These are phyloP conservation scores for Clausena lansium DNA, from an alignment of 345 rosid genomes.

Conservation along the genomic window DNA sequence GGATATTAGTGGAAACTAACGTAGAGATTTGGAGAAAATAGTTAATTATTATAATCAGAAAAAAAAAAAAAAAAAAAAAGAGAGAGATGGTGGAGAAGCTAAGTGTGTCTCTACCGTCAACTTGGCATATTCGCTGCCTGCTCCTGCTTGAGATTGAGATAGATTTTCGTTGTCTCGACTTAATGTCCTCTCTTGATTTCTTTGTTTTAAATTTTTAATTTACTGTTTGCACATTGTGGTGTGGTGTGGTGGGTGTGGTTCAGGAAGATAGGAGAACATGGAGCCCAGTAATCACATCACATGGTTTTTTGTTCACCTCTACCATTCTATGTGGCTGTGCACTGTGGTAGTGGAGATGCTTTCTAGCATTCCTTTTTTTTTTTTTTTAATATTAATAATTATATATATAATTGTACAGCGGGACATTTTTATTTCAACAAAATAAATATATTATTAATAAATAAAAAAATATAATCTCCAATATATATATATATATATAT, in stretches of 20 bases:
- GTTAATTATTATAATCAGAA: not conserved
- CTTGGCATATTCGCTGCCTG: conserved; percentile 43
- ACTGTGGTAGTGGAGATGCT: conserved; percentile 11
- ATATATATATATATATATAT: too few relatives aligned
- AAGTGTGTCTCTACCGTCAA: conserved; percentile 42
- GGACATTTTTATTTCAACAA: too few relatives aligned
- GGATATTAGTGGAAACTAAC: conserved; percentile 24
- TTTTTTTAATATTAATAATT: not conserved
- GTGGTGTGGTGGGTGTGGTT: conserved; percentile 13
- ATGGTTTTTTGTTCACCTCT: not conserved
- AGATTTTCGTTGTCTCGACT: conserved; percentile 27
- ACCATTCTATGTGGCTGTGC: conserved; percentile 31
- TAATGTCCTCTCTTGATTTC: not conserved
- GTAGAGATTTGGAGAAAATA: not conserved
- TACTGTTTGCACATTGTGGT: not conserved
- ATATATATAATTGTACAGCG: too few relatives aligned
- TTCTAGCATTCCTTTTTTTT: not conserved
- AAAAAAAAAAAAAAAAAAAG: conserved; percentile 13
- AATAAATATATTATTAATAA: too few relatives aligned
- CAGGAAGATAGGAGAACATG: conserved; percentile 24
- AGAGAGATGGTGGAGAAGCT: conserved; percentile 35
- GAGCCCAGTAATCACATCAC: conserved; percentile 25
- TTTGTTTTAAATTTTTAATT: not conserved
- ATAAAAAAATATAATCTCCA: too few relatives aligned
- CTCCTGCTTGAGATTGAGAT: not conserved